Percentiles rank a stretch among this genome's conserved stretches.
These are phyloP conservation scores for Chenopodium formosanum DNA, from an alignment of 148 eudicot genomes.

Conservation along the genomic window DNA sequence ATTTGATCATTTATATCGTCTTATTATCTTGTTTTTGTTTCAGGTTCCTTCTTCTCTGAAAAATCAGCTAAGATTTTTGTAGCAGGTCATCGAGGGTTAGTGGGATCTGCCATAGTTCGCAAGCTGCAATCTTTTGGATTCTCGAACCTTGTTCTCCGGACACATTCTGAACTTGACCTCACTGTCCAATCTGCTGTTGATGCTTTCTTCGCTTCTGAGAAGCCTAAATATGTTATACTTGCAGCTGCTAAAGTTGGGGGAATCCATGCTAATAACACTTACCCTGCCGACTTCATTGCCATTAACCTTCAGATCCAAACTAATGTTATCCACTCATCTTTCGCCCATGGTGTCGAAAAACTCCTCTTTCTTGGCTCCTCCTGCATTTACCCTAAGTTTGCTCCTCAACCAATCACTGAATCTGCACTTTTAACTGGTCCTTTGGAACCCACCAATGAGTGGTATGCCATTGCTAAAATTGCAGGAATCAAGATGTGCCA, in stretches of 20 bases:
- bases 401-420: constrained; percentile 92
- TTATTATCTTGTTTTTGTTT: not conserved
- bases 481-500: constrained; percentile 96
- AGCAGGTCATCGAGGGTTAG: constrained; percentile 96
- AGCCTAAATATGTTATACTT: constrained; percentile 72
- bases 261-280: constrained; percentile 91
- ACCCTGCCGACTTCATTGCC: constrained; percentile 91
- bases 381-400: constrained; percentile 94
- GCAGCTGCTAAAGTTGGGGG: constrained; percentile 99
- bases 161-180: constrained; percentile 90
- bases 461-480: constrained; percentile 94
- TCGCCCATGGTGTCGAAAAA: constrained; percentile 51
- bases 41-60: constrained; percentile 43
- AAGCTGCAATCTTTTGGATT: constrained; percentile 57
- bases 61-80: constrained; percentile 76
- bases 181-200: constrained; percentile 72
- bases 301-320: constrained; percentile 89
- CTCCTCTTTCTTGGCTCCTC: constrained; percentile 88
- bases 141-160: constrained; percentile 58
- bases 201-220: constrained; percentile 68
- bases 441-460: constrained; percentile 90
- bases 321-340: constrained; percentile 77
- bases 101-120: constrained; percentile 83
- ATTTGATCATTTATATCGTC: too few relatives aligned
- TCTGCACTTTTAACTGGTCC: constrained; percentile 72